phyloP scores from a whole-genome alignment of 352 stramenopile species.

The Phytopythium litorale region DNA sequence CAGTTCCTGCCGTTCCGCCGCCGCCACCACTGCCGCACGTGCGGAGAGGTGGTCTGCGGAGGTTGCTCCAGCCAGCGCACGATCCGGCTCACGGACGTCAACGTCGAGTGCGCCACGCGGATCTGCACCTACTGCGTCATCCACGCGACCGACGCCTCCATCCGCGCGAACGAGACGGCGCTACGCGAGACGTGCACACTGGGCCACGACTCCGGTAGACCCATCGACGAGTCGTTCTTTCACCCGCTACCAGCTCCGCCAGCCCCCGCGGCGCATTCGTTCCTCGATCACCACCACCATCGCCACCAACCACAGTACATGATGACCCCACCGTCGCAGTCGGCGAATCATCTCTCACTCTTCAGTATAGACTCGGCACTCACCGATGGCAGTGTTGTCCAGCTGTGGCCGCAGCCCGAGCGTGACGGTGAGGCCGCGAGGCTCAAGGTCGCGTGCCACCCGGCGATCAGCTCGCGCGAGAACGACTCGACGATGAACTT shows the following conservation, averaged over 20 bases:
- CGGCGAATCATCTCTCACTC: slow-evolving; percentile 40
- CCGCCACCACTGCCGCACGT: slow-evolving; percentile 78
- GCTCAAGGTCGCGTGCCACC: slow-evolving; percentile 46
- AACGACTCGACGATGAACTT: slow-evolving; percentile 73
- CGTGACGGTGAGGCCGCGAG: slow-evolving; percentile 42
- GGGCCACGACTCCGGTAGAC: neutral
- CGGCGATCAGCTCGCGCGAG: slow-evolving; percentile 42
- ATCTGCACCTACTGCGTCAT: slow-evolving; percentile 83
- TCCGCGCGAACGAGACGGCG: slow-evolving; percentile 46
- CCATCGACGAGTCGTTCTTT: neutral
- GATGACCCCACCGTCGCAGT: slow-evolving; percentile 1
- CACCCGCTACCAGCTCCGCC: neutral
- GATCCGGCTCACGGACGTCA: slow-evolving; percentile 73
- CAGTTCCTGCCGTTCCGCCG: slow-evolving; percentile 77
- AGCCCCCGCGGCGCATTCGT: neutral
- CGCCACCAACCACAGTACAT: neutral
- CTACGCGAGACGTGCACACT: slow-evolving; percentile 27
- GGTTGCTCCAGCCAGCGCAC: slow-evolving; percentile 70
- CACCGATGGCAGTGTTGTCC: slow-evolving; percentile 55
- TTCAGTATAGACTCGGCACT: slow-evolving; percentile 60
- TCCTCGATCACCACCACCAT: neutral
- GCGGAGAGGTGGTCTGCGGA: slow-evolving; percentile 66
- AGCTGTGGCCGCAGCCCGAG: slow-evolving; percentile 54
- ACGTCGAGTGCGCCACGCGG: slow-evolving; percentile 70
- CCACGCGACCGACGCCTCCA: slow-evolving; percentile 63